phyloP scores from a whole-genome alignment of 1,284 basidiomycete genomes.

The Ustilago crameri region DNA sequence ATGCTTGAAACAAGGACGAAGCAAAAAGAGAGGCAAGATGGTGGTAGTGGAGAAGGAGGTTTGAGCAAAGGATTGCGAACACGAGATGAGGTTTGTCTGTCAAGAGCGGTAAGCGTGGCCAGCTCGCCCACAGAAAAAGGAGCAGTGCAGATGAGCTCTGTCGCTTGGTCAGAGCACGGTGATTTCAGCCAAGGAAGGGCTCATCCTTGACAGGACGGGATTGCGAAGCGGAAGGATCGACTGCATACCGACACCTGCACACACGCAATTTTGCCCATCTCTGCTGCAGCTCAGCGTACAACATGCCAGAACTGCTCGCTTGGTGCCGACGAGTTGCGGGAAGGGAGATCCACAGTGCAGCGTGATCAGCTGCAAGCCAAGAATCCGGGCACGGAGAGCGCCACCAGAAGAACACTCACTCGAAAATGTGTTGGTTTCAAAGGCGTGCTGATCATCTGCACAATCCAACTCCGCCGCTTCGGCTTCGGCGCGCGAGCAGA shows the following conservation, averaged over 20 bases:
- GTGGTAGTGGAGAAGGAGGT: constrained; percentile 6
- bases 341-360: background rate
- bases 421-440: constrained; percentile 33
- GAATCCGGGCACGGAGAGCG: constrained; percentile 20
- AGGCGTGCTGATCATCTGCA: constrained; percentile 12
- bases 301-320: constrained; percentile 14
- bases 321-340: background rate
- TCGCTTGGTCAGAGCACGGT: too few species aligned
- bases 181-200: too few species aligned
- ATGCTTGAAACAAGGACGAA: constrained; percentile 1
- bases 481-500: constrained; percentile 7
- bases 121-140: too few species aligned
- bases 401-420: background rate
- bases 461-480: constrained; percentile 16
- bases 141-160: too few species aligned
- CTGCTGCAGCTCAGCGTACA: background rate
- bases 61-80: background rate
- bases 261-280: constrained; percentile 19
- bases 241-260: too few species aligned
- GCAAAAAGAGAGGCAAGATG: constrained; percentile 2
- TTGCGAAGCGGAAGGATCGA: background rate
- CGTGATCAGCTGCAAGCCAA: too few species aligned
- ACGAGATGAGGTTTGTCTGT: background rate
- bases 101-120: too few species aligned
- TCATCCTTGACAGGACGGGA: too few species aligned